Conservation (phyloP, 495 filamentous ascomycete species). For the Daldinia grandis region DNA sequence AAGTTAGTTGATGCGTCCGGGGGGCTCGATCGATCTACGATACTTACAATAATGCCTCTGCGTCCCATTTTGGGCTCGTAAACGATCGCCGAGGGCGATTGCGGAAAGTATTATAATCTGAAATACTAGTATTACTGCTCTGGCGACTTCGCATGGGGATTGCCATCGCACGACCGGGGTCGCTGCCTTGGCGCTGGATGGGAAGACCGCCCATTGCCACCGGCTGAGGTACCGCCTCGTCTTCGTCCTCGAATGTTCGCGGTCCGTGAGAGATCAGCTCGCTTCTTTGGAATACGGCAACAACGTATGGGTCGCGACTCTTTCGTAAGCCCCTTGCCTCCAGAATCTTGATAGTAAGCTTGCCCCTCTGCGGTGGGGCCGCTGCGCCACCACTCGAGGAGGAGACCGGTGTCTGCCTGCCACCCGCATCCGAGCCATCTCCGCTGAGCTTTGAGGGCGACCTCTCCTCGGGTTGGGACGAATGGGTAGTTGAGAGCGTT, state of each 20-base stretch:
- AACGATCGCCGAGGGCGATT: conserved; percentile 66
- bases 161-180: conserved; percentile 83
- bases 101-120: conserved; percentile 75
- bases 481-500: conserved; percentile 69
- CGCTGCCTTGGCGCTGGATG: conserved; percentile 73
- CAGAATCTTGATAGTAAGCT: conserved; percentile 85
- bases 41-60: conserved; percentile 92
- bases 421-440: conserved; percentile 52
- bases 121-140: conserved; percentile 87
- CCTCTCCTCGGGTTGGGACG: conserved; percentile 52
- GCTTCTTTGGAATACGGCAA: conserved; percentile 95
- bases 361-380: conserved; percentile 83
- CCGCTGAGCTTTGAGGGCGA: conserved; percentile 50
- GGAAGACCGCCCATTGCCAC: conserved; percentile 63
- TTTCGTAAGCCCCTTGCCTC: conserved; percentile 83
- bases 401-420: conserved; percentile 52
- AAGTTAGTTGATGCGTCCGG: conserved; percentile 48
- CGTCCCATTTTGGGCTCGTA: conserved; percentile 93
- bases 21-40: conserved; percentile 15
- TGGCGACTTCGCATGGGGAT: conserved; percentile 96
- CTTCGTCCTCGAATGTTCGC: conserved; percentile 62
- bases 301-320: conserved; percentile 89
- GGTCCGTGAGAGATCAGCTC: conserved; percentile 93
- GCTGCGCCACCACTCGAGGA: conserved; percentile 56
- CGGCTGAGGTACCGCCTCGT: conserved; percentile 51